A percentile compares a stretch with the other conserved stretches of the same genome.
phyloP scores from a whole-genome alignment of 2,329 filamentous ascomycete genomes.

The Penicillium thymicola region DNA sequence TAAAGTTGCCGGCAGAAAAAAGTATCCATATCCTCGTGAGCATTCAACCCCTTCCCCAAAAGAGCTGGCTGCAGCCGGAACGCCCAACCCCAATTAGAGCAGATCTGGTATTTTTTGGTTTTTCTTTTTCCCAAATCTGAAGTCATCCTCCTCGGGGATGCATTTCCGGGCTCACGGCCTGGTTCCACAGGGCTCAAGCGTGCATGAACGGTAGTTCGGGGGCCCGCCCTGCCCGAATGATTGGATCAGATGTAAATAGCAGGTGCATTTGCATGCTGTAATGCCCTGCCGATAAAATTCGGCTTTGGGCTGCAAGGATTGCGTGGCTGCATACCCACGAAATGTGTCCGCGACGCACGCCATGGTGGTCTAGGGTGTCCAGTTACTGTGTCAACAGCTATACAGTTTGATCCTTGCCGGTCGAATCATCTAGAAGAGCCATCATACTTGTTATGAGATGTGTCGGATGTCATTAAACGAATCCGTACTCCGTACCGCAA shows the following conservation, averaged over 20 bases:
- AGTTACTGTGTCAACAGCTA: conserved; percentile 2
- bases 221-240: background rate
- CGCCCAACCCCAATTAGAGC: background rate
- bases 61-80: background rate
- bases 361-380: background rate
- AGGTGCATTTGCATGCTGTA: conserved; percentile 1
- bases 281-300: background rate
- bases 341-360: background rate
- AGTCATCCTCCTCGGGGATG: background rate
- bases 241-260: conserved; percentile 1
- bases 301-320: conserved; percentile 4
- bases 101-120: too few species aligned
- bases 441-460: background rate
- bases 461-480: background rate
- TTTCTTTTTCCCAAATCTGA: background rate
- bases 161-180: background rate
- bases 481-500: background rate
- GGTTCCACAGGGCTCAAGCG: conserved; percentile 5
- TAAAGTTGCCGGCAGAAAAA: background rate
- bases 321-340: background rate
- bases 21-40: background rate
- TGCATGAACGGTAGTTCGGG: conserved; percentile 24
- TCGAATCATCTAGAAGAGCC: background rate
- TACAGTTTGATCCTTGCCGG: conserved; percentile 2
- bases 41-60: background rate